A percentile compares a stretch with the other conserved stretches of the same genome.
Evolutionary conservation across 495 filamentous ascomycete species (phyloP).

Genomic region (Trichoderma virens): DNA sequence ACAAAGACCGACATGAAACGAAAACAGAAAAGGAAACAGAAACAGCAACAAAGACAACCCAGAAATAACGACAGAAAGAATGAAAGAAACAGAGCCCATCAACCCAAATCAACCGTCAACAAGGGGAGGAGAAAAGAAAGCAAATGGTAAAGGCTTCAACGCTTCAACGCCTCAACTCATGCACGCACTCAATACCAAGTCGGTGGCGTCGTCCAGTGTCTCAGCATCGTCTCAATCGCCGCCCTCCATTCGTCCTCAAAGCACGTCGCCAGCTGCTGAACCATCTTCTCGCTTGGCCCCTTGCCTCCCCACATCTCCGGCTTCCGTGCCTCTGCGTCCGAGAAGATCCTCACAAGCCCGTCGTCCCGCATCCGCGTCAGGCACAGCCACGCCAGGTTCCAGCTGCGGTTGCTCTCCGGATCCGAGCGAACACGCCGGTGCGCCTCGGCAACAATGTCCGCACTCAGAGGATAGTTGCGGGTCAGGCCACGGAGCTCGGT

Average conservation of each 20-base stretch:
- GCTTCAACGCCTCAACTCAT: not conserved
- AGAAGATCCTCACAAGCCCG: slow-evolving; percentile 52
- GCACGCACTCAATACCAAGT: slow-evolving; percentile 31
- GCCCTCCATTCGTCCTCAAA: slow-evolving; percentile 61
- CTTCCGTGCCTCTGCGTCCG: slow-evolving; percentile 48
- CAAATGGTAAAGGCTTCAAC: not conserved
- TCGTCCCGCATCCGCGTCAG: slow-evolving; percentile 59
- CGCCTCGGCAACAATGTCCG: slow-evolving; percentile 58
- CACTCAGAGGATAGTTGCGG: slow-evolving; percentile 64
- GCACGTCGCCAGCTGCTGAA: slow-evolving; percentile 51
- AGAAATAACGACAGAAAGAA: not conserved
- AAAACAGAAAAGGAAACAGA: not conserved
- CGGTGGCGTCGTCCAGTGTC: slow-evolving; percentile 59
- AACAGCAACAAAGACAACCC: not conserved
- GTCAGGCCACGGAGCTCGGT: slow-evolving; percentile 63
- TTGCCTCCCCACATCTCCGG: slow-evolving; percentile 69
- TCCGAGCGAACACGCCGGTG: slow-evolving; percentile 58
- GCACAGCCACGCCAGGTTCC: slow-evolving; percentile 73
- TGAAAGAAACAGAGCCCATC: not conserved
- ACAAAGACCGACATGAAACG: not conserved
- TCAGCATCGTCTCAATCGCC: slow-evolving; percentile 58
- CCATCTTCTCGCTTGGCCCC: slow-evolving; percentile 45
- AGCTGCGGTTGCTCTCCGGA: slow-evolving; percentile 57
- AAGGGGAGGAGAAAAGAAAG: not conserved
- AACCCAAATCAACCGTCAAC: not conserved